Percentiles rank a stretch among this genome's conserved stretches.
phyloP scores from a whole-genome alignment of 169 alveolate species.

The Cryptosporidium ryanae region DNA sequence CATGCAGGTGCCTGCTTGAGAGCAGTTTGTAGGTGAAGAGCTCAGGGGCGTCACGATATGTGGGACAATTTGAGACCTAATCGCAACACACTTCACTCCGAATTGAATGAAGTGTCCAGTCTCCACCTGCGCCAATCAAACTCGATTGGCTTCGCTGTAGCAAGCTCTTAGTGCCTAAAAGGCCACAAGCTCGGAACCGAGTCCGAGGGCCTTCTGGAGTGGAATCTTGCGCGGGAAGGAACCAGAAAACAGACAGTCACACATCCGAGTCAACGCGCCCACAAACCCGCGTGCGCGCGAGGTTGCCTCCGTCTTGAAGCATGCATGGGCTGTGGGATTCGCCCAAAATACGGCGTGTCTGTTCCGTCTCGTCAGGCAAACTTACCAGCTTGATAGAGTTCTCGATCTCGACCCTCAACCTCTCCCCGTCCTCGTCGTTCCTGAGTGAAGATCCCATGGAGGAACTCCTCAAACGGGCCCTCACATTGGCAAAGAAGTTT shows the following conservation, averaged over 20 bases:
- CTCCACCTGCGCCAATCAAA: constrained; percentile 55
- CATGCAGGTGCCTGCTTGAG: too few species aligned
- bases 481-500: constrained; percentile 92
- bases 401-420: constrained; percentile 78
- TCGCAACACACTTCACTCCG: too few species aligned
- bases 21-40: too few species aligned
- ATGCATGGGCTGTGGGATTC: too few species aligned
- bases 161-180: constrained; percentile 71
- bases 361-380: too few species aligned
- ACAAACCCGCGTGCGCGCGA: too few species aligned
- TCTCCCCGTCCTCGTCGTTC: constrained; percentile 82
- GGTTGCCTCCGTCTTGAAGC: too few species aligned
- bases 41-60: too few species aligned
- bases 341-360: too few species aligned
- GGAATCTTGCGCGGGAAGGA: constrained; percentile 80
- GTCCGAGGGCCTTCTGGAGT: constrained; percentile 77
- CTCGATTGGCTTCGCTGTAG: constrained; percentile 1
- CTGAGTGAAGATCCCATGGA: constrained; percentile 80
- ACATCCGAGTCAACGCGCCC: too few species aligned
- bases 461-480: constrained; percentile 85
- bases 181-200: constrained; percentile 29
- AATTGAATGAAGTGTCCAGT: neutral
- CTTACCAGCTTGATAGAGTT: constrained; percentile 82
- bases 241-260: too few species aligned
- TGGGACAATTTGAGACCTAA: too few species aligned